Evolutionary conservation across 1,139 yeast genomes (phyloP), one percentile per base, ranked within the genome.

Genomic region (Candida pseudoviswanathii): DNA sequence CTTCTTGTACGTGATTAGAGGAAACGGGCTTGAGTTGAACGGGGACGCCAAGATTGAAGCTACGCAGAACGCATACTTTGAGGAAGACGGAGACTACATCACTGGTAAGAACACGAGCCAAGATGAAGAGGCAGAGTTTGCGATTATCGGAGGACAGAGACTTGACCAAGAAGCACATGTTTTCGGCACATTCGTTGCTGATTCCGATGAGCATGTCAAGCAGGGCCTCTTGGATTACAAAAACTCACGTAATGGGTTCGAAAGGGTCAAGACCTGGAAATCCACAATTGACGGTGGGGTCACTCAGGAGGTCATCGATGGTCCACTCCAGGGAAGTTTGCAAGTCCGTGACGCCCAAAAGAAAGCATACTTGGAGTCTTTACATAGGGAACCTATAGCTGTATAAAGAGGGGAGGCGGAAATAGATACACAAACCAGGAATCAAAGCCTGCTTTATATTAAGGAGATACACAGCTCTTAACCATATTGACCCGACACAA

Each of bases 101-200:
- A 68, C 62, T 34, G 91, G 86, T 38, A 66, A 66, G 21, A 81
- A 81, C 55, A 75, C 78, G 8, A 68, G 66, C 6, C 60, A 68
- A 11, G 52, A 60, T 59, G 33, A 62, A 3, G 59, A 58, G 11
- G 64, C 61, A 38, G 80, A 82, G 54, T 84, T 91, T 59, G 83
- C 88, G 3, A 58, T 91, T 31, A 73, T 90, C 53, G 96, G 92
- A 30, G 97, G 97, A 45, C 72, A 89, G 66, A 80, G 81, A 37
- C 73, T 90, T 52, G 81, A 89, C 58, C 97, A 91, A 70, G 81
- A 83, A 21, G 78, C 87, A 48, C 88, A 89, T 36, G 96, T 91
- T 65, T 88, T 90, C 62, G 97, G 97, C 8, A 96, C 97, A 16
- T 90, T 89, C 65, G 96, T 87, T 11, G 94, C 89, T 53, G 81